phyloP scores from a whole-genome alignment of 768 basidiomycete species.

The Tricholoma furcatifolium region DNA sequence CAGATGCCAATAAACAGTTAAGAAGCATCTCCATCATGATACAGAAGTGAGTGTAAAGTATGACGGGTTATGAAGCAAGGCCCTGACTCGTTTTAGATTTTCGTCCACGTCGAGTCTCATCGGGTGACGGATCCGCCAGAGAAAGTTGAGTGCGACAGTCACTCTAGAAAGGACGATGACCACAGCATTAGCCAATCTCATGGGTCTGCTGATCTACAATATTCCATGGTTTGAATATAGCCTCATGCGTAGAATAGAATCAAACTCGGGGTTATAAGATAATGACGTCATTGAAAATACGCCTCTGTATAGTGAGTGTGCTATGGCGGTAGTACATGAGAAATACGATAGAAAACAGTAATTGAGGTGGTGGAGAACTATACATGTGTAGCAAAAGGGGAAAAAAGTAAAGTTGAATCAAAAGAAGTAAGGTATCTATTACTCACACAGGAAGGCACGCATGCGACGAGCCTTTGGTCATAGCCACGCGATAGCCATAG shows the following conservation, averaged over 20 bases:
- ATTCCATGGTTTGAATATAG: neutral
- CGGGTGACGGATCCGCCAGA: neutral
- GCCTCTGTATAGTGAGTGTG: slow-evolving; percentile 1
- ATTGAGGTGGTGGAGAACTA: neutral
- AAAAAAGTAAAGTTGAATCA: neutral
- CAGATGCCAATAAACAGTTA: neutral
- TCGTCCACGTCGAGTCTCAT: slow-evolving; percentile 23
- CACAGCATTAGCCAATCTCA: neutral
- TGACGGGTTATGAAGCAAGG: too few relatives aligned
- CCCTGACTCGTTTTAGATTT: slow-evolving; percentile 11
- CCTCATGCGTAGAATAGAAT: neutral
- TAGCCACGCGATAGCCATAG: neutral
- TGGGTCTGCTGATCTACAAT: neutral
- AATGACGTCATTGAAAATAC: slow-evolving; percentile 1
- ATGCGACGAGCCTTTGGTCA: neutral
- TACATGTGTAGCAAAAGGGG: neutral
- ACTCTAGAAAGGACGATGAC: too few relatives aligned
- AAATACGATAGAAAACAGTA: neutral
- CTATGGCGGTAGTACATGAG: neutral
- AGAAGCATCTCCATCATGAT: neutral
- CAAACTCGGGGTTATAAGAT: too few relatives aligned
- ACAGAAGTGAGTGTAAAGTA: neutral
- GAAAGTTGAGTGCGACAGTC: neutral
- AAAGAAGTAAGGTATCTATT: slow-evolving; percentile 2
- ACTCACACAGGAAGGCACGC: slow-evolving; percentile 1